Percentiles rank a stretch among this genome's conserved stretches.
Evolutionary conservation across 371 early-diverging fungal genomes (phyloP).

Genomic region (Coemansia linderi): DNA sequence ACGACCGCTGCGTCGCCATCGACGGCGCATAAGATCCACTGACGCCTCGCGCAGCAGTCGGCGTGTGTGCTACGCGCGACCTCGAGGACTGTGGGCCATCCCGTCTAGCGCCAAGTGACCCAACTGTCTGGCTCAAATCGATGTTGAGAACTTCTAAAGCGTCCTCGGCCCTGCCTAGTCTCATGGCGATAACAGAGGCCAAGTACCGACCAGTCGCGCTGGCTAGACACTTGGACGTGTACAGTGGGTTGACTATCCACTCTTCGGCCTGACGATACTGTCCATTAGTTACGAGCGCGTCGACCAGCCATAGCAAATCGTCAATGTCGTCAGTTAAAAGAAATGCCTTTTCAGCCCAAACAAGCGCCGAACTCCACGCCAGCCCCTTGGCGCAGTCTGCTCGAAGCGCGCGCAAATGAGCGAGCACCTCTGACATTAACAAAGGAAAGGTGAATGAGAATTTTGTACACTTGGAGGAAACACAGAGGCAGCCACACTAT

Average conservation of each 20-base stretch:
- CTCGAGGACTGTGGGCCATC: neutral
- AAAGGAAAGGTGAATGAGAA: neutral
- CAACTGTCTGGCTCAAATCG: slow-evolving; percentile 5
- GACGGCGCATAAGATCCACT: neutral
- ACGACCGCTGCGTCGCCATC: neutral
- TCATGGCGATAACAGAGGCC: slow-evolving; percentile 47
- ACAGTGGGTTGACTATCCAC: slow-evolving; percentile 30
- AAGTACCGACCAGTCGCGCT: slow-evolving; percentile 37
- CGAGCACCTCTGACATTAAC: slow-evolving; percentile 22
- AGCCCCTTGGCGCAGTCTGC: slow-evolving; percentile 34
- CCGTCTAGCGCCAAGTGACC: neutral
- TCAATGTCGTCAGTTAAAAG: slow-evolving; percentile 30
- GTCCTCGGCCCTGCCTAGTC: slow-evolving; percentile 47
- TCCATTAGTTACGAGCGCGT: slow-evolving; percentile 51
- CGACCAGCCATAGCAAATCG: slow-evolving; percentile 44
- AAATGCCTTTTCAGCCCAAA: slow-evolving; percentile 48
- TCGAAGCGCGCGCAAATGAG: slow-evolving; percentile 42
- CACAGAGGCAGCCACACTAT: neutral
- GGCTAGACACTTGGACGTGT: slow-evolving; percentile 12
- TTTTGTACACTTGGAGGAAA: neutral
- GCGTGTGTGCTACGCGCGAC: slow-evolving; percentile 6
- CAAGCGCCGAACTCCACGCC: slow-evolving; percentile 48
- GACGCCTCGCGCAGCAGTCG: neutral
- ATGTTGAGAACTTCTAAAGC: slow-evolving; percentile 35
- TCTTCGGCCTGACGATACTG: slow-evolving; percentile 53